These are phyloP conservation scores for Tuber brumale DNA, from an alignment of 495 filamentous ascomycete species.

Conservation along the genomic window DNA sequence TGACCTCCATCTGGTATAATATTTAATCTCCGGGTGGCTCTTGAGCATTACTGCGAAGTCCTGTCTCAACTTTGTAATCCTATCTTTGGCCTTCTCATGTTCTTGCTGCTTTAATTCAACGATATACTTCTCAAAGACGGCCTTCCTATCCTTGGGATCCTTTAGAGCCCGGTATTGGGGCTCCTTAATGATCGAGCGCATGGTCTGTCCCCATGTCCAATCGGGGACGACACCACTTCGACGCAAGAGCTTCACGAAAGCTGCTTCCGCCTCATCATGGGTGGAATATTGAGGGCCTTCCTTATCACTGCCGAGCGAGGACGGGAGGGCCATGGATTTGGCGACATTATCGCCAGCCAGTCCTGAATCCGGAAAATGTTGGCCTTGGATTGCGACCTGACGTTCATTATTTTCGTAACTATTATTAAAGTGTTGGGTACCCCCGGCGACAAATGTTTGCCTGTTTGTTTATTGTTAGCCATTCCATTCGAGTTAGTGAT, in stretches of 20 bases:
- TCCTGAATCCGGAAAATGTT: slow-evolving; percentile 29
- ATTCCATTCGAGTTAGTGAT: neutral
- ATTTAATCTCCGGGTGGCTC: slow-evolving; percentile 94
- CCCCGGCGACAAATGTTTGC: slow-evolving; percentile 40
- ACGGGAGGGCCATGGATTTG: slow-evolving; percentile 36
- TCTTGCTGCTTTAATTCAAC: slow-evolving; percentile 85
- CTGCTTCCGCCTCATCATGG: slow-evolving; percentile 84
- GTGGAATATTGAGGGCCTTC: slow-evolving; percentile 66
- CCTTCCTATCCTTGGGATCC: slow-evolving; percentile 85
- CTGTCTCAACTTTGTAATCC: slow-evolving; percentile 82
- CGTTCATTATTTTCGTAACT: slow-evolving; percentile 41
- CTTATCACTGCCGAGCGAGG: slow-evolving; percentile 35
- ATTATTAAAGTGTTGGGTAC: slow-evolving; percentile 36
- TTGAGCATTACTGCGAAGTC: slow-evolving; percentile 96
- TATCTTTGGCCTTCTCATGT: slow-evolving; percentile 90
- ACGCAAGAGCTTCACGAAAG: slow-evolving; percentile 85
- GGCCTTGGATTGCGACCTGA: slow-evolving; percentile 40
- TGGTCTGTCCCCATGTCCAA: slow-evolving; percentile 86
- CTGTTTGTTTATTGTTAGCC: neutral
- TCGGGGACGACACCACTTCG: slow-evolving; percentile 78
- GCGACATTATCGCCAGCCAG: slow-evolving; percentile 22
- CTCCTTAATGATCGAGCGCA: slow-evolving; percentile 85
- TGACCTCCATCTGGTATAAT: slow-evolving; percentile 89
- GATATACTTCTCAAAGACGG: slow-evolving; percentile 92
- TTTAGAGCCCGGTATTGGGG: slow-evolving; percentile 89